A percentile compares a stretch with the other conserved stretches of the same genome.
phyloP scores from a whole-genome alignment of 1,139 yeast genomes.

The Candida neerlandica region DNA sequence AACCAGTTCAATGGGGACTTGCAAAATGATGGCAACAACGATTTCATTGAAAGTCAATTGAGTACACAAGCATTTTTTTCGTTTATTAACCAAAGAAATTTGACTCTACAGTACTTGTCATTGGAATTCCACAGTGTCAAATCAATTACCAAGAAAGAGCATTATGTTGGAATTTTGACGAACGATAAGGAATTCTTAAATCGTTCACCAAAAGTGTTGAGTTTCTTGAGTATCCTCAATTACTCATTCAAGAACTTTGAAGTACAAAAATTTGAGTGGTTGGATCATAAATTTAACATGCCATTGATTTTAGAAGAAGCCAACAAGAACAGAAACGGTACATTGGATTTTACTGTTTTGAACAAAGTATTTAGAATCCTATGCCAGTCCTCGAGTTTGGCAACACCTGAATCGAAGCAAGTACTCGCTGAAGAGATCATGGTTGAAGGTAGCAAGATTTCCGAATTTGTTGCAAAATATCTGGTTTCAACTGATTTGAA shows the following conservation, averaged over 20 bases:
- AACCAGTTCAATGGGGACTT: constrained; percentile 45
- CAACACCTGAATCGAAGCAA: constrained; percentile 23
- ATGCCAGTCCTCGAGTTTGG: constrained; percentile 25
- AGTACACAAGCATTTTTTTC: constrained; percentile 59
- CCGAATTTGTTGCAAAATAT: constrained; percentile 44
- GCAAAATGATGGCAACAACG: constrained; percentile 24
- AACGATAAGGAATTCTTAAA: constrained; percentile 47
- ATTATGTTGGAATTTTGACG: constrained; percentile 57
- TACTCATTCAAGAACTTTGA: constrained; percentile 48
- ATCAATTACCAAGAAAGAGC: constrained; percentile 55
- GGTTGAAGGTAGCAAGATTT: constrained; percentile 29
- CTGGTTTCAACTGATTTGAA: constrained; percentile 50
- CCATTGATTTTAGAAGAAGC: constrained; percentile 29
- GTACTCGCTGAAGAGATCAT: constrained; percentile 30
- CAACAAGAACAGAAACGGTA: constrained; percentile 19
- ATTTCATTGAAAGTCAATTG: constrained; percentile 33
- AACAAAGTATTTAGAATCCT: constrained; percentile 25
- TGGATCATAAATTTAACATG: constrained; percentile 39
- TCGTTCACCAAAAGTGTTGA: constrained; percentile 64
- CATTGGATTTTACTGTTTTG: constrained; percentile 25
- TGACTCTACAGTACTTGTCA: constrained; percentile 67
- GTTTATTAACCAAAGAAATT: constrained; percentile 64
- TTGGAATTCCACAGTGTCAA: constrained; percentile 70
- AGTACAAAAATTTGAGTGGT: constrained; percentile 38
- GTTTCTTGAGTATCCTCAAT: constrained; percentile 70